These are phyloP conservation scores for Didymella exigua DNA, from an alignment of 2,329 filamentous ascomycete species.

Conservation along the genomic window DNA sequence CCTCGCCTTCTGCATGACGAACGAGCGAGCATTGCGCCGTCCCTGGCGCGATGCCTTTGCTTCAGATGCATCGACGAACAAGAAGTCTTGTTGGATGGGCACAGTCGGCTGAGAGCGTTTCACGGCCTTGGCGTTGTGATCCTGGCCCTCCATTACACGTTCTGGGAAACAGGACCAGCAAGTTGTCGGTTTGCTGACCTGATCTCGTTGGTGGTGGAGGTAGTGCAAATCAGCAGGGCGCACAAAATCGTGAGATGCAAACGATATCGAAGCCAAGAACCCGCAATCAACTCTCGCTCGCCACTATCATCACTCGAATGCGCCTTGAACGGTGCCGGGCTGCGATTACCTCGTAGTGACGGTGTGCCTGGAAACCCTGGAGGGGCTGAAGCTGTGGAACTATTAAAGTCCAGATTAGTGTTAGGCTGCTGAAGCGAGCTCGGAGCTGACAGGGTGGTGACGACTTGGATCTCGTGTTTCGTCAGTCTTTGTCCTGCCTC, in stretches of 20 bases:
- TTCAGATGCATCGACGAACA: conserved; percentile 48
- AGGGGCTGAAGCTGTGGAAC: conserved; percentile 39
- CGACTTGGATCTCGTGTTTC: conserved; percentile 22
- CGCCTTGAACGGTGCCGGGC: conserved; percentile 28
- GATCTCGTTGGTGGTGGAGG: conserved; percentile 24
- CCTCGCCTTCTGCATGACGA: conserved; percentile 49
- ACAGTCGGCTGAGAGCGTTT: conserved; percentile 28
- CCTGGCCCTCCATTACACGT: conserved; percentile 37
- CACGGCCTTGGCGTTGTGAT: conserved; percentile 27
- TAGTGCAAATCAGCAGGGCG: conserved; percentile 33
- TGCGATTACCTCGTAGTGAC: conserved; percentile 31
- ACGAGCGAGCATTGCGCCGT: conserved; percentile 48
- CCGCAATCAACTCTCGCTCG: conserved; percentile 34
- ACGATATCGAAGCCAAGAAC: conserved; percentile 30
- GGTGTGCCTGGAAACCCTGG: conserved; percentile 29
- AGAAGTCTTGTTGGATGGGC: conserved; percentile 43
- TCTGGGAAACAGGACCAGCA: conserved; percentile 28
- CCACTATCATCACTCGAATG: conserved; percentile 37
- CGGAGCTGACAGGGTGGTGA: conserved; percentile 28
- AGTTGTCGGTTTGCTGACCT: conserved; percentile 24
- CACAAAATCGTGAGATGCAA: conserved; percentile 25
- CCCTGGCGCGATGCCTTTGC: conserved; percentile 47
- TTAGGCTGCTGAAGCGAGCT: conserved; percentile 36
- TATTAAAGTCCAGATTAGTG: conserved; percentile 45
- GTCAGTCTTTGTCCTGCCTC: conserved; percentile 1